Conservation (phyloP, 768 basidiomycete species). For the Hygrophorus pudorinus region DNA sequence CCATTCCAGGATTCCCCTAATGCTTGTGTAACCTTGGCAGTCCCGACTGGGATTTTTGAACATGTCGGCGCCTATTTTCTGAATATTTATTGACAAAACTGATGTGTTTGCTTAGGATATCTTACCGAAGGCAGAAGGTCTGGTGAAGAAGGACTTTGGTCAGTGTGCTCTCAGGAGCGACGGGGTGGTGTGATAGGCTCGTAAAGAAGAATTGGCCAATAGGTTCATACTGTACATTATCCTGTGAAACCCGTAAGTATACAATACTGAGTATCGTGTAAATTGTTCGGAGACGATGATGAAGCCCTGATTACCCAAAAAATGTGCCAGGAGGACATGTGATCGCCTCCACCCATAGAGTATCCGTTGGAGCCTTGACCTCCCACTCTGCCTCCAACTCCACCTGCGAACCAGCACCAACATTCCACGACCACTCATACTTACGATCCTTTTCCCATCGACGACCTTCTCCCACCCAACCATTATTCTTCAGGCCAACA, state of each 20-base stretch:
- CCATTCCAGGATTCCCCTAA: slow-evolving; percentile 57
- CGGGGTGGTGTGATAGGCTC: slow-evolving; percentile 30
- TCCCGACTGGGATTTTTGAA: slow-evolving; percentile 74
- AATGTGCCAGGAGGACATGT: too few species aligned
- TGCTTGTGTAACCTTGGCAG: slow-evolving; percentile 63
- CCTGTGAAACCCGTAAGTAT: too few species aligned
- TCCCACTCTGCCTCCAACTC: slow-evolving; percentile 34
- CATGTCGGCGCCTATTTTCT: slow-evolving; percentile 32
- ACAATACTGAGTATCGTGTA: too few species aligned
- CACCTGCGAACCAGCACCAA: slow-evolving; percentile 33
- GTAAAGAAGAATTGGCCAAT: too few species aligned
- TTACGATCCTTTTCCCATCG: slow-evolving; percentile 30
- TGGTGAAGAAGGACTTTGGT: slow-evolving; percentile 48
- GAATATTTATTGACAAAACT: not conserved
- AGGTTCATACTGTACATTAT: too few species aligned
- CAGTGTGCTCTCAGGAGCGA: slow-evolving; percentile 62
- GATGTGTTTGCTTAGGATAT: slow-evolving; percentile 41
- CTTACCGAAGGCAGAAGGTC: slow-evolving; percentile 51
- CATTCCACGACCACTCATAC: slow-evolving; percentile 42
- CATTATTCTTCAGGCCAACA: slow-evolving; percentile 19
- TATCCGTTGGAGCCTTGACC: slow-evolving; percentile 31
- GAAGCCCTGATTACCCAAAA: too few species aligned
- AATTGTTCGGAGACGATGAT: too few species aligned
- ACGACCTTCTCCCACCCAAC: slow-evolving; percentile 26
- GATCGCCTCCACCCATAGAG: slow-evolving; percentile 12